These are phyloP conservation scores for Cladobotryum mycophilum DNA, from an alignment of 2,329 filamentous ascomycete genomes.

Conservation along the genomic window DNA sequence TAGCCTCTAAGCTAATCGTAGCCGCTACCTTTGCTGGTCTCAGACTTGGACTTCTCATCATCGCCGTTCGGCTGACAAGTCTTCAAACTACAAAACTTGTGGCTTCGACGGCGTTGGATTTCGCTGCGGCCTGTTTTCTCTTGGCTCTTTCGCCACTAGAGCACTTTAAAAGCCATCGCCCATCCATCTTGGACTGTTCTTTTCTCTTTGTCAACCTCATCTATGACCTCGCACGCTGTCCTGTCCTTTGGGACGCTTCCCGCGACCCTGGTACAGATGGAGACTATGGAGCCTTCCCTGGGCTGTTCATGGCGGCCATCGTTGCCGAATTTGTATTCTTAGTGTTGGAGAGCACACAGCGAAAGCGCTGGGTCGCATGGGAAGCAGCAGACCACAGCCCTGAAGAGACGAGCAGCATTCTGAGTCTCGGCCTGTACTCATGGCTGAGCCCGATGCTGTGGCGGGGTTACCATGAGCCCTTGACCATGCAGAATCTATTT, in stretches of 20 bases:
- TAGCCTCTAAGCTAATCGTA: no score
- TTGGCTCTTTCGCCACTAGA: background rate
- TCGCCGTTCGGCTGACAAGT: no score
- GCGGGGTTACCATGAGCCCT: conserved; percentile 28
- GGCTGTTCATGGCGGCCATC: conserved; percentile 30
- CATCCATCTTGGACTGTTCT: background rate
- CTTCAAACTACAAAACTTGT: no score
- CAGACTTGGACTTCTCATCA: background rate
- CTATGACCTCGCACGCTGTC: background rate
- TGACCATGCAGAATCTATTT: conserved; percentile 29
- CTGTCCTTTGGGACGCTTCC: no score
- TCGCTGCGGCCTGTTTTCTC: background rate
- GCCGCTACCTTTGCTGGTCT: no score
- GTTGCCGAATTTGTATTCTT: conserved; percentile 30
- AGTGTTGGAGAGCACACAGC: conserved; percentile 32
- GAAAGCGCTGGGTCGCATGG: conserved; percentile 34
- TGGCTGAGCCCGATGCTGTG: conserved; percentile 32
- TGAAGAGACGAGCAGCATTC: conserved; percentile 29
- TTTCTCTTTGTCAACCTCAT: background rate
- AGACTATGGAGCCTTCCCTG: conserved; percentile 15
- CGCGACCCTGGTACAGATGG: no score
- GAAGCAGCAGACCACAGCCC: conserved; percentile 31
- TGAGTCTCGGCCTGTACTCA: conserved; percentile 26
- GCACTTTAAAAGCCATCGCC: background rate
- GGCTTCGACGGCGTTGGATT: no score